Percentiles rank a stretch among this genome's conserved stretches.
phyloP scores from a whole-genome alignment of 2,329 filamentous ascomycete species.

The Ascochyta lentis region DNA sequence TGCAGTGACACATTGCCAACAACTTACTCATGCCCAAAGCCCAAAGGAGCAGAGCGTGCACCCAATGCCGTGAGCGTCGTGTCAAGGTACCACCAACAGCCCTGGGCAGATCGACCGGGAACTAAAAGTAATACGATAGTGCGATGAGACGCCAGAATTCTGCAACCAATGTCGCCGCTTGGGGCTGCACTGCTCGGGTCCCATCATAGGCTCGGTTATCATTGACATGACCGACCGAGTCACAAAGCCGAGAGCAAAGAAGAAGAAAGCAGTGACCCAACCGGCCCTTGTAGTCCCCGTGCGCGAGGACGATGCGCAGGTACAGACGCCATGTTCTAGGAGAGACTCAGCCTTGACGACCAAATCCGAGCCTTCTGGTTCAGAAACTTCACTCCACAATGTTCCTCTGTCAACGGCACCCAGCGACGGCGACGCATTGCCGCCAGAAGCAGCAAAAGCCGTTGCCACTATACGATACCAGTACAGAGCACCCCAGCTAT shows the following conservation, averaged over 20 bases:
- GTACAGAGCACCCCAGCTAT: slow-evolving; percentile 30
- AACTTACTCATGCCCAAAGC: slow-evolving; percentile 30
- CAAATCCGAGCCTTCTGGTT: slow-evolving; percentile 6
- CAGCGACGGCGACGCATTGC: neutral
- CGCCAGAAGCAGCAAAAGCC: slow-evolving; percentile 25
- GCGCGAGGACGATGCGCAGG: slow-evolving; percentile 1
- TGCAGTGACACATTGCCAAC: slow-evolving; percentile 13
- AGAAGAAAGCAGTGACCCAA: slow-evolving; percentile 26
- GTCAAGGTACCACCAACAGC: slow-evolving; percentile 36
- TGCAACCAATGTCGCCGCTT: slow-evolving; percentile 41
- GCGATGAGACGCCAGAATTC: slow-evolving; percentile 41
- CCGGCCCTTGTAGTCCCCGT: slow-evolving; percentile 1
- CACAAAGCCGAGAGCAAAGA: slow-evolving; percentile 33
- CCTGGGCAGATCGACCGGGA: slow-evolving; percentile 17
- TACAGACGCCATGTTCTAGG: neutral
- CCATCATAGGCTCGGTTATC: slow-evolving; percentile 41
- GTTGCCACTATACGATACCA: slow-evolving; percentile 33
- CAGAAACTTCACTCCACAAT: slow-evolving; percentile 3
- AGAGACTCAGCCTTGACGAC: slow-evolving; percentile 8
- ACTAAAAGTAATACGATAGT: slow-evolving; percentile 27
- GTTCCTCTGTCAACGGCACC: neutral
- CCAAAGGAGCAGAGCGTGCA: slow-evolving; percentile 43
- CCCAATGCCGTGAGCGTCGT: slow-evolving; percentile 44
- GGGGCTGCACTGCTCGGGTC: slow-evolving; percentile 39
- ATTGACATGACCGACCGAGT: slow-evolving; percentile 46